A percentile compares a stretch with the other conserved stretches of the same genome.
Evolutionary conservation across 345 rosid genomes (phyloP).

Genomic region (Cardiospermum halicacabum): DNA sequence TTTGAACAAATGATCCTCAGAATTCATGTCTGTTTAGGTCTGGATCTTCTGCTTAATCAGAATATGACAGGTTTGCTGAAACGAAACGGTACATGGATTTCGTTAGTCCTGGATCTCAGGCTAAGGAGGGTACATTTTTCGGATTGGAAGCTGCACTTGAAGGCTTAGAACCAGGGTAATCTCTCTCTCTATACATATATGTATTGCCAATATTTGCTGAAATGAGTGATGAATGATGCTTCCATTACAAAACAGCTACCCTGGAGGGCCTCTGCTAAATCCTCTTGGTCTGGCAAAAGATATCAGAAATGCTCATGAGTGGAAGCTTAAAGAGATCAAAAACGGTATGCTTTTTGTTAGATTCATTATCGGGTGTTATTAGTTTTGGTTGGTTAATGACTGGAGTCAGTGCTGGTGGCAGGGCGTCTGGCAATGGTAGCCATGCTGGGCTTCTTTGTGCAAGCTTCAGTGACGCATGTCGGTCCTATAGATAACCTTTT

Average conservation of each 20-base stretch:
- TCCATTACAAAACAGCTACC: conserved; percentile 74
- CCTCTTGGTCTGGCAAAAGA: conserved; percentile 94
- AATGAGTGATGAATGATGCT: too few relatives aligned
- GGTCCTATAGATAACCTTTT: conserved; percentile 93
- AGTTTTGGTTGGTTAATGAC: background rate
- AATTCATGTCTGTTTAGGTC: background rate
- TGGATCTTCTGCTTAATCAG: background rate
- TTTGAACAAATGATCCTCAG: background rate
- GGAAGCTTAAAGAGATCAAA: conserved; percentile 93
- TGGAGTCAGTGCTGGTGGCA: conserved; percentile 20
- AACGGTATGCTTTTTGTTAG: conserved; percentile 43
- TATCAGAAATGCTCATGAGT: conserved; percentile 48
- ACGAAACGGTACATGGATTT: conserved; percentile 89
- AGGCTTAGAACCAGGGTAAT: conserved; percentile 90
- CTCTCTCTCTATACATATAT: background rate
- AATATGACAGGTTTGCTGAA: conserved; percentile 55
- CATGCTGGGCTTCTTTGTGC: conserved; percentile 83
- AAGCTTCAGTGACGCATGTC: conserved; percentile 75
- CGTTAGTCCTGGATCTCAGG: conserved; percentile 81
- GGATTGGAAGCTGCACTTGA: conserved; percentile 77
- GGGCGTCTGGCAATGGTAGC: conserved; percentile 94
- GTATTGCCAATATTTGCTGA: too few relatives aligned
- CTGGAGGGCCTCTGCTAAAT: conserved; percentile 90
- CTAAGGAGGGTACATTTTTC: conserved; percentile 71
- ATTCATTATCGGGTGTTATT: background rate